These are phyloP conservation scores for Phytopythium chamaehyphon DNA, from an alignment of 352 stramenopile genomes.

Conservation along the genomic window DNA sequence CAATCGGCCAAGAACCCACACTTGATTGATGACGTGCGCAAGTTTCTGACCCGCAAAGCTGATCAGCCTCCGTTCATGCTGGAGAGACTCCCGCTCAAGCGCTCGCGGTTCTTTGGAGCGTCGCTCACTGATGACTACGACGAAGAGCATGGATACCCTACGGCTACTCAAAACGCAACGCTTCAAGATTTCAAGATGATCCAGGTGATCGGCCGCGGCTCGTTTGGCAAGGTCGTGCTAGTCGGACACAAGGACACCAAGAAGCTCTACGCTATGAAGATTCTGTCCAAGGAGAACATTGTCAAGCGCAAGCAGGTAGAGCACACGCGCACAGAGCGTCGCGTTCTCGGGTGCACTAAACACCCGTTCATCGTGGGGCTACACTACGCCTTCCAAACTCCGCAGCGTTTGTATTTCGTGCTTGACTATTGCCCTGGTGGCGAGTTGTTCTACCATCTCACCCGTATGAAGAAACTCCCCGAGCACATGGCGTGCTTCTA, in stretches of 20 bases:
- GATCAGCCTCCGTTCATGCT: slow-evolving; percentile 78
- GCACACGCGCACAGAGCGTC: slow-evolving; percentile 82
- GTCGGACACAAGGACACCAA: slow-evolving; percentile 84
- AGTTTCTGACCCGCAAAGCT: slow-evolving; percentile 78
- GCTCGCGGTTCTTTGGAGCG: slow-evolving; percentile 66
- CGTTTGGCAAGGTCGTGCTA: slow-evolving; percentile 90
- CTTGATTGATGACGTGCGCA: slow-evolving; percentile 68
- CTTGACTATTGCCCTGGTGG: slow-evolving; percentile 89
- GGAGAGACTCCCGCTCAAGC: slow-evolving; percentile 53
- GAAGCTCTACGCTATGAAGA: slow-evolving; percentile 91
- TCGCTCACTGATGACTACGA: slow-evolving; percentile 56
- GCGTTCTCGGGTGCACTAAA: slow-evolving; percentile 76
- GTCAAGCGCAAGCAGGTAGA: slow-evolving; percentile 89
- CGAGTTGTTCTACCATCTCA: slow-evolving; percentile 88
- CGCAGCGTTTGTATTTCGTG: slow-evolving; percentile 95
- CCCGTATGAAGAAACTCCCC: slow-evolving; percentile 82
- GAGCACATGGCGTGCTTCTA: slow-evolving; percentile 89
- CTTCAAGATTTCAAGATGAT: slow-evolving; percentile 81
- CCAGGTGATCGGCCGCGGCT: slow-evolving; percentile 88
- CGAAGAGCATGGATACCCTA: slow-evolving; percentile 23
- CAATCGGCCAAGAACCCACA: slow-evolving; percentile 73
- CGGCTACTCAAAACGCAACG: slow-evolving; percentile 40
- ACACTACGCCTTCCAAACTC: slow-evolving; percentile 86
- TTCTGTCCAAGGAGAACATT: slow-evolving; percentile 88
- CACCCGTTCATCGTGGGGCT: slow-evolving; percentile 89